Conservation (phyloP, 2,329 filamentous ascomycete genomes). For the Daldinia eschscholtzii region DNA sequence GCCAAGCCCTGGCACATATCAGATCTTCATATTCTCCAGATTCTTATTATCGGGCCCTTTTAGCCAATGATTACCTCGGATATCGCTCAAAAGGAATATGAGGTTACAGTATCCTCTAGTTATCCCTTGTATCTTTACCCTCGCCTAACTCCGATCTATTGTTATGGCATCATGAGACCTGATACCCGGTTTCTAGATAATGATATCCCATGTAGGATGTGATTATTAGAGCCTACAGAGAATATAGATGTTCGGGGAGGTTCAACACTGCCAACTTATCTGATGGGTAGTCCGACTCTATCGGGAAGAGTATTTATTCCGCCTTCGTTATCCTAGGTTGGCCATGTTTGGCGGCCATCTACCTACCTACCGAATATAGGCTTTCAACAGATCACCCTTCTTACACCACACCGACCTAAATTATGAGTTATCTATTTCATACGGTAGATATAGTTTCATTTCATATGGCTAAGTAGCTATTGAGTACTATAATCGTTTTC, state of each 20-base stretch:
- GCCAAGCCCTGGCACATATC: not conserved
- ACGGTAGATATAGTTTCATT: too few relatives aligned
- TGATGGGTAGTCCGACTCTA: not conserved
- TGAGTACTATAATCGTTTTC: not conserved
- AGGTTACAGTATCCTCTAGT: not conserved
- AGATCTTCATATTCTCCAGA: not conserved
- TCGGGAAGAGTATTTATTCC: not conserved
- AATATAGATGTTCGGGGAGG: not conserved
- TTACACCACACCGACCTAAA: too few relatives aligned
- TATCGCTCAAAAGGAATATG: not conserved
- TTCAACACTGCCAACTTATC: not conserved
- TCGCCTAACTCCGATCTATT: not conserved
- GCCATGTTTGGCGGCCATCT: too few relatives aligned
- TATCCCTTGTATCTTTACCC: not conserved
- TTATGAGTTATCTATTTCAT: too few relatives aligned
- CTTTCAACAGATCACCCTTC: too few relatives aligned
- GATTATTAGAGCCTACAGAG: not conserved
- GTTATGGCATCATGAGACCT: not conserved
- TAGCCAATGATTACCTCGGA: not conserved
- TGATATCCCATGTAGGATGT: not conserved
- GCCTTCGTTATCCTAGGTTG: too few relatives aligned
- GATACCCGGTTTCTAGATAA: not conserved
- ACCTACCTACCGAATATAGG: too few relatives aligned
- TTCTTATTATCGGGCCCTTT: not conserved
- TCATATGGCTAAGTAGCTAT: too few relatives aligned